phyloP scores from a whole-genome alignment of 495 filamentous ascomycete genomes.

The Hypoxylon lenormandii region DNA sequence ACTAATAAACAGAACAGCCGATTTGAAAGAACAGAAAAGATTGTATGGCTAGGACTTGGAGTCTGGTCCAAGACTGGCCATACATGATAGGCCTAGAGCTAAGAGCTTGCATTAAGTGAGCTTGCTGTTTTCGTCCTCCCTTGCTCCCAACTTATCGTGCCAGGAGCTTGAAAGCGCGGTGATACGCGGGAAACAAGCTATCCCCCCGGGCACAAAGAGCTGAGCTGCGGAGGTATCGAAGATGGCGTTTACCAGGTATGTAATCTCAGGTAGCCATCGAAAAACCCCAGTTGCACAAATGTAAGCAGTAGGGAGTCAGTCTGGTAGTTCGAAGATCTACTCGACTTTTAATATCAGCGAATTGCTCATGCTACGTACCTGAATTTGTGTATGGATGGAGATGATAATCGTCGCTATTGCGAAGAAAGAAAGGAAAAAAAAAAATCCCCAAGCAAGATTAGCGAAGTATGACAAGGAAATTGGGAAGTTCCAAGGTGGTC shows the following conservation, averaged over 20 bases:
- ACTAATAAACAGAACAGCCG: constrained; percentile 28
- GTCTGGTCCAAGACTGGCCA: too few relatives aligned
- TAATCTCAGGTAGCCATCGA: too few relatives aligned
- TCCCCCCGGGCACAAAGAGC: background rate
- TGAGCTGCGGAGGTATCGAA: too few relatives aligned
- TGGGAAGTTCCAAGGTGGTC: constrained; percentile 35
- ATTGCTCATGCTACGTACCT: background rate
- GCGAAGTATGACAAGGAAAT: constrained; percentile 35
- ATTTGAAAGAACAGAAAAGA: constrained; percentile 9
- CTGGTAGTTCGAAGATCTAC: too few relatives aligned
- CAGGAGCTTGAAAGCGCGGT: background rate
- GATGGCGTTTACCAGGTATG: too few relatives aligned
- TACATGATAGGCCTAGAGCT: too few relatives aligned
- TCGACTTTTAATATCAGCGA: too few relatives aligned
- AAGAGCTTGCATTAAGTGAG: background rate
- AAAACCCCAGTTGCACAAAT: too few relatives aligned
- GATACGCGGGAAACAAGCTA: background rate
- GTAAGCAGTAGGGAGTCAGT: too few relatives aligned
- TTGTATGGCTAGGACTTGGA: background rate
- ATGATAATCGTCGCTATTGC: background rate
- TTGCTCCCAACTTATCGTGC: background rate
- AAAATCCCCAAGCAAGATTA: background rate
- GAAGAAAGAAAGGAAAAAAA: constrained; percentile 8
- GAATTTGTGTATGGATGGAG: constrained; percentile 2
- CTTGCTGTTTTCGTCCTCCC: constrained; percentile 36